These are phyloP conservation scores for Achaetomium macrosporum DNA, from an alignment of 2,329 filamentous ascomycete genomes.

Conservation along the genomic window DNA sequence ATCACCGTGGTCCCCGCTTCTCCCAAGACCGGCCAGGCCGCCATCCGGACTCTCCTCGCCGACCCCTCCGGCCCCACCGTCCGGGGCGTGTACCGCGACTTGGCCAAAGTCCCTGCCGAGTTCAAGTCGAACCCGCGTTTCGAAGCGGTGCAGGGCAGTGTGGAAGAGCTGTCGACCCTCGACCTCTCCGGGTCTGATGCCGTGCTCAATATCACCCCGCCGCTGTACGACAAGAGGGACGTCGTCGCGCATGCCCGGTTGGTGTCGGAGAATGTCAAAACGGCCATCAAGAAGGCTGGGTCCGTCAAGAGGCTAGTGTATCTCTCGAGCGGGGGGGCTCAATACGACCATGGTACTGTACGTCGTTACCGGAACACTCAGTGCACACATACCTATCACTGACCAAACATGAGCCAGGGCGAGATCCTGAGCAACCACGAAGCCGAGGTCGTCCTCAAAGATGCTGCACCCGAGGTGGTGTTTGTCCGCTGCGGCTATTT, in stretches of 20 bases:
- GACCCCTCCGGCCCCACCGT: conserved; percentile 19
- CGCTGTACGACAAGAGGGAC: conserved; percentile 22
- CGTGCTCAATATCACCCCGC: conserved; percentile 31
- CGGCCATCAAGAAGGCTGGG: conserved; percentile 24
- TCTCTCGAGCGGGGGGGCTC: conserved; percentile 30
- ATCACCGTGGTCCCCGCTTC: conserved; percentile 31
- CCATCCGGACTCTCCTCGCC: conserved; percentile 28
- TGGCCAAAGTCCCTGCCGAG: conserved; percentile 26
- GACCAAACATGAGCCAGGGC: conserved; percentile 24
- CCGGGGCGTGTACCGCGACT: conserved; percentile 29
- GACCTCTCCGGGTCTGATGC: conserved; percentile 29
- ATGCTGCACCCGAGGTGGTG: conserved; percentile 24
- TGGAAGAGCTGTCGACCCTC: conserved; percentile 28
- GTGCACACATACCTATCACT: not conserved
- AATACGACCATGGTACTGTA: conserved; percentile 31
- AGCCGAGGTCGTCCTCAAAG: conserved; percentile 25
- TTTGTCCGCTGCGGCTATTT: conserved; percentile 34
- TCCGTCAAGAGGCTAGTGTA: conserved; percentile 30
- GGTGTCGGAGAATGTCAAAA: conserved; percentile 25
- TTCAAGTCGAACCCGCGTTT: conserved; percentile 27
- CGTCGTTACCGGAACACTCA: conserved; percentile 1
- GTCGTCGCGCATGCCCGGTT: conserved; percentile 16
- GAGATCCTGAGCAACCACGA: conserved; percentile 34
- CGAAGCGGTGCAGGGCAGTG: conserved; percentile 26
- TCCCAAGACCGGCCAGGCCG: conserved; percentile 28